A percentile compares a stretch with the other conserved stretches of the same genome.
These are phyloP conservation scores for Fraxinus quadrangulata DNA, from an alignment of 257 asterid species.

Conservation along the genomic window DNA sequence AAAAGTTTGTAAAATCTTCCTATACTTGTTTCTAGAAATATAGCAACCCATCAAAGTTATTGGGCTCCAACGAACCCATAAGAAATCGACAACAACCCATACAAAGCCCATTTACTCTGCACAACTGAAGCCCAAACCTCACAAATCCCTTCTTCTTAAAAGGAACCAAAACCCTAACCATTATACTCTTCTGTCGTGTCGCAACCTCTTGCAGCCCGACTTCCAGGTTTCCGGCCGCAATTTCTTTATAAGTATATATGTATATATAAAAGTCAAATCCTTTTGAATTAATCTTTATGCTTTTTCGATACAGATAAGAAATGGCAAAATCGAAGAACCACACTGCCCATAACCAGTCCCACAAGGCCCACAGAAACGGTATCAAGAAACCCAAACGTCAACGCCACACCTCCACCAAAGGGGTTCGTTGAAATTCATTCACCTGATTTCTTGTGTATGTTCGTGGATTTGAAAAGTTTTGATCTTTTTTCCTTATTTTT, in stretches of 20 bases:
- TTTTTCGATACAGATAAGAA: slow-evolving; percentile 6
- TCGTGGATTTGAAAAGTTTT: not conserved
- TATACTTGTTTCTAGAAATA: not conserved
- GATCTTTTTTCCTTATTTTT: not conserved
- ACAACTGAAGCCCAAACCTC: too few relatives aligned
- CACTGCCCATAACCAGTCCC: slow-evolving; percentile 89
- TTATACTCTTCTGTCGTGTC: too few relatives aligned
- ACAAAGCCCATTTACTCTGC: too few relatives aligned
- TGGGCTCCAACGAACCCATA: not conserved
- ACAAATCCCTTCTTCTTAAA: too few relatives aligned
- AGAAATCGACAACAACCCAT: too few relatives aligned
- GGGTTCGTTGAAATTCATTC: slow-evolving; percentile 41
- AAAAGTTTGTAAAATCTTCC: too few relatives aligned
- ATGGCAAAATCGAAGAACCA: slow-evolving; percentile 96
- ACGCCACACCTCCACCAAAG: slow-evolving; percentile 78
- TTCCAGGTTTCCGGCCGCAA: too few relatives aligned
- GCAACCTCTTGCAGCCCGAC: too few relatives aligned
- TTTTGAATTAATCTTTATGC: not conserved
- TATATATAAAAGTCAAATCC: too few relatives aligned
- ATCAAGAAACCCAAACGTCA: slow-evolving; percentile 82
- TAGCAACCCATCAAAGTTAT: not conserved
- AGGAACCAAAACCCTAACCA: too few relatives aligned
- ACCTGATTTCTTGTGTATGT: not conserved
- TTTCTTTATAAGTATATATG: too few relatives aligned
- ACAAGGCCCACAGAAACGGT: slow-evolving; percentile 83